These are phyloP conservation scores for Cyphellophora europaea DNA, from an alignment of 2,329 filamentous ascomycete species.

Conservation along the genomic window DNA sequence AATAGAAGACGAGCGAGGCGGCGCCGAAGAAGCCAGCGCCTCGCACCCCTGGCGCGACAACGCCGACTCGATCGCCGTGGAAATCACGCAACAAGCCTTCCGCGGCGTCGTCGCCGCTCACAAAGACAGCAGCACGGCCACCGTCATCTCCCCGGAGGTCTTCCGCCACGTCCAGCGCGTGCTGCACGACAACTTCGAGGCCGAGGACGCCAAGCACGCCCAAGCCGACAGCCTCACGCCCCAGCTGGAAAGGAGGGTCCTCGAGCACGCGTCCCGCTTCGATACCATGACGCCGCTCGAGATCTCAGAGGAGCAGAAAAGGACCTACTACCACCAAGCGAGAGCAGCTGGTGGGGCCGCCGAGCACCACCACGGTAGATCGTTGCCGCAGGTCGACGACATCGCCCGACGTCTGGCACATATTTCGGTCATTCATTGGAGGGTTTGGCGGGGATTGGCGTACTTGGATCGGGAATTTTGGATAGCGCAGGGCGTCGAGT, in stretches of 20 bases:
- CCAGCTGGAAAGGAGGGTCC: constrained; percentile 22
- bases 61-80: background rate
- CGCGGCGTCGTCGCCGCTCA: constrained; percentile 24
- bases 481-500: background rate
- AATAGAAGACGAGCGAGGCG: constrained; percentile 11
- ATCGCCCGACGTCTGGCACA: constrained; percentile 73
- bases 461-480: constrained; percentile 39
- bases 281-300: constrained; percentile 31
- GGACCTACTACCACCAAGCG: background rate
- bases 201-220: constrained; percentile 13
- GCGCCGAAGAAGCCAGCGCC: constrained; percentile 1
- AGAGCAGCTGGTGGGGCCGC: too few species aligned
- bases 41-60: background rate
- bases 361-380: too few species aligned
- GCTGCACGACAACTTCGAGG: too few species aligned
- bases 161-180: too few species aligned
- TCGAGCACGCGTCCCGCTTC: constrained; percentile 26
- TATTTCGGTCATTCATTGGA: constrained; percentile 78
- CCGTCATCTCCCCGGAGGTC: constrained; percentile 25
- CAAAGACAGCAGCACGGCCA: constrained; percentile 26
- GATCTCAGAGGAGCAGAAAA: constrained; percentile 33
- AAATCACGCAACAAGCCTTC: constrained; percentile 3
- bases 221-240: background rate
- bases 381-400: too few species aligned
- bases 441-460: constrained; percentile 70